Evolutionary conservation across 148 eudicot genomes (phyloP).

Genomic region (Arbutus unedo): DNA sequence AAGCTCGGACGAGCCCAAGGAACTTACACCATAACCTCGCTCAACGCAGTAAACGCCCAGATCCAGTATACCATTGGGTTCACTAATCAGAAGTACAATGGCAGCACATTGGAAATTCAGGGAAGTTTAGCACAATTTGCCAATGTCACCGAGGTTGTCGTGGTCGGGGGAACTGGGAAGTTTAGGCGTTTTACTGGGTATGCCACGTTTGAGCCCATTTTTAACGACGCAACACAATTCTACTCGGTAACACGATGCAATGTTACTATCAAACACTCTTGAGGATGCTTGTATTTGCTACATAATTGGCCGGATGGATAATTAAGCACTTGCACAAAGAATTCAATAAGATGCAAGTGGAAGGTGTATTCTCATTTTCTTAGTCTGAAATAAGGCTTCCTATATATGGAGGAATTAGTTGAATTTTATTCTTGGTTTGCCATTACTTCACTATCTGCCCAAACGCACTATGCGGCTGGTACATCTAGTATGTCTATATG

Average conservation of each 20-base stretch:
- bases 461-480: too few relatives aligned
- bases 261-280: background rate
- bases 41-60: background rate
- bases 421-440: too few relatives aligned
- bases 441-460: too few relatives aligned
- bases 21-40: background rate
- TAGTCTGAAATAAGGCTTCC: background rate
- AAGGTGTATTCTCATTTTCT: background rate
- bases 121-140: background rate
- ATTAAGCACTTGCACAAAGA: background rate
- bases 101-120: constrained; percentile 7
- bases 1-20: constrained; percentile 1
- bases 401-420: too few relatives aligned
- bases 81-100: background rate
- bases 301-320: background rate
- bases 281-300: background rate
- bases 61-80: background rate
- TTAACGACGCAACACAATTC: background rate
- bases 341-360: background rate
- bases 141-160: background rate
- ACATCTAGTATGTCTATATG: too few relatives aligned
- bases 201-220: background rate
- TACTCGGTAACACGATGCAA: background rate
- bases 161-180: background rate
- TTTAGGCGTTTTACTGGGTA: background rate